Conservation (phyloP, 148 eudicot species). For the Rheum nobile region DNA sequence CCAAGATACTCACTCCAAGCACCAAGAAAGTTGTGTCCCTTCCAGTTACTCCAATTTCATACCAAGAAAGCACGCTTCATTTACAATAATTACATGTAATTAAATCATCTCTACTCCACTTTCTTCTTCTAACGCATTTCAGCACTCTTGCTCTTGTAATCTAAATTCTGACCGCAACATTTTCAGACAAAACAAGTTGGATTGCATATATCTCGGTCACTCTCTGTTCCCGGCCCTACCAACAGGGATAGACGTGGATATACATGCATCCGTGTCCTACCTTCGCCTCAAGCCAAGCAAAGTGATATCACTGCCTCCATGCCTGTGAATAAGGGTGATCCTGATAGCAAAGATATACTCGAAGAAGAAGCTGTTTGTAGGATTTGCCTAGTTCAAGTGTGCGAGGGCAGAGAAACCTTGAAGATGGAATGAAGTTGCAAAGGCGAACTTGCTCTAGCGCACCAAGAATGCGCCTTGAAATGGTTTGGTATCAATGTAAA, state of each 20-base stretch:
- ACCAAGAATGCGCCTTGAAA: conserved; percentile 79
- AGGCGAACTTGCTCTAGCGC: conserved; percentile 93
- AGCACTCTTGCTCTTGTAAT: neutral
- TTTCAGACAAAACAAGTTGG: conserved; percentile 45
- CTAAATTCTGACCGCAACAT: conserved; percentile 26
- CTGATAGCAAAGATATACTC: conserved; percentile 65
- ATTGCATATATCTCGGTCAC: conserved; percentile 47
- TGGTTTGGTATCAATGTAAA: conserved; percentile 94
- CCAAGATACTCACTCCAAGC: conserved; percentile 70
- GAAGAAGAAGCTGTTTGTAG: conserved; percentile 97
- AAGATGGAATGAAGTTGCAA: conserved; percentile 96
- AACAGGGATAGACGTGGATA: conserved; percentile 45
- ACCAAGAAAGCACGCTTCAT: too few relatives aligned
- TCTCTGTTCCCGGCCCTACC: conserved; percentile 61
- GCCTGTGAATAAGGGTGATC: conserved; percentile 17
- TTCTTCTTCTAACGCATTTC: too few relatives aligned
- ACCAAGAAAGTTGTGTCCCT: conserved; percentile 48
- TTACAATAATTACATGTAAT: too few relatives aligned
- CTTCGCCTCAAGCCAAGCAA: conserved; percentile 56
- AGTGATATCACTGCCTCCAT: conserved; percentile 11
- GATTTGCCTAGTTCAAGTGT: conserved; percentile 69
- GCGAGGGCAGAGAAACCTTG: conserved; percentile 90
- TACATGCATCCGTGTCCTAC: conserved; percentile 64
- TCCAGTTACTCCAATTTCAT: conserved; percentile 40
- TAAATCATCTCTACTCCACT: too few relatives aligned